Base-by-base conservation (phyloP, 1,139 yeast species). In the Pneumocystis jirovecii region DNA sequence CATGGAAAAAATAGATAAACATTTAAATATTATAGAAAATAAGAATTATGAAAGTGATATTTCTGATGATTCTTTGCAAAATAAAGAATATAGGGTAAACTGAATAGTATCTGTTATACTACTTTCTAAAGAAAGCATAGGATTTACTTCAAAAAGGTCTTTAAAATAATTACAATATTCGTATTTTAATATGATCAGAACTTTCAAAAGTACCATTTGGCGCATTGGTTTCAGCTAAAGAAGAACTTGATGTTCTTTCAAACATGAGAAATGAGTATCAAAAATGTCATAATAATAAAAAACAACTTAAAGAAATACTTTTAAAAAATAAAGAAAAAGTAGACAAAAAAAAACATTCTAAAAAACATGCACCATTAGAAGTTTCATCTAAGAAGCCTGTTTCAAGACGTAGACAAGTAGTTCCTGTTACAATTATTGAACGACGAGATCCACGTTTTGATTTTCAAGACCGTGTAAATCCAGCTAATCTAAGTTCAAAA, bases 391-490 rank as follows among this genome's bases (percentile, higher is more conserved):
- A 71, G 62, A 62, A 61, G 29, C 68, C 70, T 2, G 72, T 71
- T 12, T 64, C 68, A 12, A 63, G 72, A 37, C 62, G 63, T 31
- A 67, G 73, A 19, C 68, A 70, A 60, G 69, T 70, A 1, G 65
- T 69, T 21, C 70, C 69, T 31, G 68, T 68, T 3, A 65, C 69
- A 25, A 68, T 65, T 59, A 66, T 68, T 21, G 66, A 66, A 17
- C 64, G 70, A 31, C 80, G 83, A 64, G 98, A 93, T 77, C 85
- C 95, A 44, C 80, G 98, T 70, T 93, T 93, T 74, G 96, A 91
- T 75, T 82, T 95, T 0, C 90, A 96, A 0, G 83, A 85, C 69
- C 97, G 97, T 66, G 86, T 84, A 71, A 88, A 95, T 0, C 93
- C 90, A 72, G 76, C 83, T 66, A 77, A 79, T 44, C 80, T 80